Evolutionary conservation across 164 flowering plant genomes (phyloP), one percentile per base, ranked within the genome.

Genomic region (Magnolia kwangsiensis): DNA sequence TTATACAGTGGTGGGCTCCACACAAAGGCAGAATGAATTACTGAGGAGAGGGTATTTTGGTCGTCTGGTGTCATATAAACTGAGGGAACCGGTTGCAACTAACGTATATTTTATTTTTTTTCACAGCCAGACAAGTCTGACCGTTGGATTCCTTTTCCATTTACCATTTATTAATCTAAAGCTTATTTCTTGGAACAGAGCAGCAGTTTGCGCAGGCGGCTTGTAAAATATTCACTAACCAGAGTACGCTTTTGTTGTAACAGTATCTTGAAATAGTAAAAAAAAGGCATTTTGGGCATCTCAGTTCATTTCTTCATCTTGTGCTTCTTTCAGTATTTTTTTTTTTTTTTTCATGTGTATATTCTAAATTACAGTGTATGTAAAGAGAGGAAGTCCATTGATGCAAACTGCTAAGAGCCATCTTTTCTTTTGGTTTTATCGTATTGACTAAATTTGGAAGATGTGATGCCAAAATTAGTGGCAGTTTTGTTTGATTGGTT

Each of bases 221-320:
- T 65, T 68, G 71, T 68, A 68, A 68, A 31, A 13, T 24, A 18
- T 66, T 68, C 31, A 16, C 71, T 29, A 68, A 29, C 69, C 19
- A 16, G 71, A 68, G 19, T 29, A 24, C 49, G 14, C 49, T 31
- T 37, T 29, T 68, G 71, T 11, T 68, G 51, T 37, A 68, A 31
- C 49, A 31, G 31, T 68, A 68, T 31, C 71, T 16, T 18, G 7
- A 29, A 31, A 24, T 10, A 18, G 19, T 27, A 29, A 67, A 14
- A 63, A 29, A 10, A 7, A 23, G 70, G 10, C 29, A 27, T 27
- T 27, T 27, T 27, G 29, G 29, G 29, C 29, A 27, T 27, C 29
- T 18, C 14, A 29, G 49, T 51, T 51, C 13, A 8, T 67, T 67
- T 67, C 70, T 67, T 29, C 19, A 31, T 68, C n/a, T 7, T 68